A percentile compares a stretch with the other conserved stretches of the same genome.
Evolutionary conservation across 768 basidiomycete species (phyloP).

Genomic region (Melanogaster broomeanus): DNA sequence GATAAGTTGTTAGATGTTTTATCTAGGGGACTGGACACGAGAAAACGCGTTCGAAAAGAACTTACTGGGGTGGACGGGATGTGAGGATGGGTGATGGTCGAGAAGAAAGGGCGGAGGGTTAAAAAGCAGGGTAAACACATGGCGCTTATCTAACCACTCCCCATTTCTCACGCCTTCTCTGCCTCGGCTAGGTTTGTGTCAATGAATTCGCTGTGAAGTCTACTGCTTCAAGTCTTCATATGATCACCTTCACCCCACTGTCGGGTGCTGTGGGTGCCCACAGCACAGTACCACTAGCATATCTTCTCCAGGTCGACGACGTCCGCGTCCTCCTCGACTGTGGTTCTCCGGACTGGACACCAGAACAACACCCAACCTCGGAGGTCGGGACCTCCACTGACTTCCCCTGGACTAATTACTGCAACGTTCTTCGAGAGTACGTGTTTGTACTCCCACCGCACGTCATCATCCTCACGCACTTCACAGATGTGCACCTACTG

Average conservation of each 20-base stretch:
- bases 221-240: not conserved
- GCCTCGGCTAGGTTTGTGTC: conserved; percentile 11
- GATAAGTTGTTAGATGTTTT: not conserved
- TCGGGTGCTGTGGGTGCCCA: conserved; percentile 78
- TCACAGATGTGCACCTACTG: conserved; percentile 68
- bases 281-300: conserved; percentile 67
- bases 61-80: conserved; percentile 28
- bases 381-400: conserved; percentile 32
- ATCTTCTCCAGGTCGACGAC: conserved; percentile 93
- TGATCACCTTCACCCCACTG: conserved; percentile 92
- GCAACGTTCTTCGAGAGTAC: conserved; percentile 65
- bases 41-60: conserved; percentile 27
- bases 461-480: conserved; percentile 5
- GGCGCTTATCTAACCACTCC: conserved; percentile 29
- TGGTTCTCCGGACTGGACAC: conserved; percentile 86
- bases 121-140: conserved; percentile 40
- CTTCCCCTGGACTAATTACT: conserved; percentile 65
- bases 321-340: conserved; percentile 93
- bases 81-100: conserved; percentile 29
- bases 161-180: conserved; percentile 25
- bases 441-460: conserved; percentile 26
- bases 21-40: conserved; percentile 21
- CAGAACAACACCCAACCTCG: conserved; percentile 44
- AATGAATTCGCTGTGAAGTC: conserved; percentile 1
- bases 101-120: conserved; percentile 40